Evolutionary conservation across 2,329 filamentous ascomycete genomes (phyloP).

Genomic region (Microsporum canis): DNA sequence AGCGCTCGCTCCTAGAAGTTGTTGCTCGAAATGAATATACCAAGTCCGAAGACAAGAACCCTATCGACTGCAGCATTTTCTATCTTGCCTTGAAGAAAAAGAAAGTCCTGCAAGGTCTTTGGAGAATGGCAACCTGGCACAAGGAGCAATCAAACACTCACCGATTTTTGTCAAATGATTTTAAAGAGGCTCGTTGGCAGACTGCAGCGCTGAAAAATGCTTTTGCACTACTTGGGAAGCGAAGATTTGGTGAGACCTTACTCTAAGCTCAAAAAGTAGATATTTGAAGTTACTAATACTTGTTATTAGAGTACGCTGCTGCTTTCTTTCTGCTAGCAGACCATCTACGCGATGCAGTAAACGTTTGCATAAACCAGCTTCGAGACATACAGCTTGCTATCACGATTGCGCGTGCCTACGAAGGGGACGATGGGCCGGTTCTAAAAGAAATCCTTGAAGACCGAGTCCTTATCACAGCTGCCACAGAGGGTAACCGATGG

Average conservation of each 20-base stretch:
- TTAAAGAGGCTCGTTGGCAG: conserved; percentile 73
- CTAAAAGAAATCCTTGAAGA: conserved; percentile 65
- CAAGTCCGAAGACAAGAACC: conserved; percentile 74
- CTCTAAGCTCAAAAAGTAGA: background rate
- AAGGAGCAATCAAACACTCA: conserved; percentile 72
- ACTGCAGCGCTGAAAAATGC: conserved; percentile 91
- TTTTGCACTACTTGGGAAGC: conserved; percentile 83
- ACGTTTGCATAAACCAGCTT: conserved; percentile 75
- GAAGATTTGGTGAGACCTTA: conserved; percentile 58
- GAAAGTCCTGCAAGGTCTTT: conserved; percentile 74
- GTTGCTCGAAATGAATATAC: conserved; percentile 90
- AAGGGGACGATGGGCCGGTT: conserved; percentile 74
- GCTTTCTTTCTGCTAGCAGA: conserved; percentile 91
- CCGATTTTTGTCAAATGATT: conserved; percentile 78
- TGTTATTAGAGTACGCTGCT: conserved; percentile 68
- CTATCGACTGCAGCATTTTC: conserved; percentile 79
- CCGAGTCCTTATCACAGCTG: conserved; percentile 64
- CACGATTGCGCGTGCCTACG: conserved; percentile 75
- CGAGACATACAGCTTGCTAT: conserved; percentile 84
- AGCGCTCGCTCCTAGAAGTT: conserved; percentile 73
- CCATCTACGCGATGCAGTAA: conserved; percentile 70
- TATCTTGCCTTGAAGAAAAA: conserved; percentile 91
- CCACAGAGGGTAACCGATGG: conserved; percentile 79
- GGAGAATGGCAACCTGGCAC: conserved; percentile 89
- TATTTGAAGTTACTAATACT: conserved; percentile 9